Conservation (phyloP, 1,284 basidiomycete genomes). For the Pisolithus thermaeus region DNA sequence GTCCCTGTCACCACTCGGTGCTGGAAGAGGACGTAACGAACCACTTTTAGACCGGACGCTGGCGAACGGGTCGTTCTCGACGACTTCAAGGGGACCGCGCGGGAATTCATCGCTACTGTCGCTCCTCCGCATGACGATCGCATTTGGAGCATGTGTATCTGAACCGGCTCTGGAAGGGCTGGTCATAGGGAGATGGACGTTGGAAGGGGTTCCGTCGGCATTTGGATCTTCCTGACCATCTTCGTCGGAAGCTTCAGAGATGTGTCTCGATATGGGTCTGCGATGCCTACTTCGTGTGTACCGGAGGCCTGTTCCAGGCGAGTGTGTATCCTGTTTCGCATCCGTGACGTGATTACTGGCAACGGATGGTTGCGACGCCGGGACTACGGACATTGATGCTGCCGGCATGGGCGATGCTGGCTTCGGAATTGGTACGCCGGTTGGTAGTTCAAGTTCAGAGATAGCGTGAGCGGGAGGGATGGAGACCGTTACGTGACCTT, state of each 20-base stretch:
- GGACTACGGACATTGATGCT: not conserved
- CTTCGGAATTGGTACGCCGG: constrained; percentile 17
- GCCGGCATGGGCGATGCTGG: constrained; percentile 5
- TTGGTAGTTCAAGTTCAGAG: constrained; percentile 38
- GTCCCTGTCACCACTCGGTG: not conserved
- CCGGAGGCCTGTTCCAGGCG: constrained; percentile 10
- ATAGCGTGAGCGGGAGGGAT: constrained; percentile 59
- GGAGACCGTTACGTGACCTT: constrained; percentile 18
- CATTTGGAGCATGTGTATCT: not conserved
- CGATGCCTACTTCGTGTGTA: constrained; percentile 9
- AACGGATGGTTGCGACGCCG: not conserved
- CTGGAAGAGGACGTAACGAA: not conserved
- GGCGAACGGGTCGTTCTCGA: constrained; percentile 56
- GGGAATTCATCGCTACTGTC: constrained; percentile 30
- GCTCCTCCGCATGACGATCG: not conserved
- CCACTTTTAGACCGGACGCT: not conserved
- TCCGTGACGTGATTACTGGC: not conserved
- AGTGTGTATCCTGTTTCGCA: not conserved
- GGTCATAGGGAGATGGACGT: not conserved
- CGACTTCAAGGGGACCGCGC: constrained; percentile 36
- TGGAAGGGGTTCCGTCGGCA: not conserved
- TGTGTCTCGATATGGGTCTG: constrained; percentile 34
- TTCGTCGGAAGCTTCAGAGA: constrained; percentile 40
- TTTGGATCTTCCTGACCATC: constrained; percentile 24
- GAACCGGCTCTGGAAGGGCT: not conserved